Percentiles rank a stretch among this genome's conserved stretches.
These are phyloP conservation scores for Fusarium musae DNA, from an alignment of 2,329 filamentous ascomycete species.

Conservation along the genomic window DNA sequence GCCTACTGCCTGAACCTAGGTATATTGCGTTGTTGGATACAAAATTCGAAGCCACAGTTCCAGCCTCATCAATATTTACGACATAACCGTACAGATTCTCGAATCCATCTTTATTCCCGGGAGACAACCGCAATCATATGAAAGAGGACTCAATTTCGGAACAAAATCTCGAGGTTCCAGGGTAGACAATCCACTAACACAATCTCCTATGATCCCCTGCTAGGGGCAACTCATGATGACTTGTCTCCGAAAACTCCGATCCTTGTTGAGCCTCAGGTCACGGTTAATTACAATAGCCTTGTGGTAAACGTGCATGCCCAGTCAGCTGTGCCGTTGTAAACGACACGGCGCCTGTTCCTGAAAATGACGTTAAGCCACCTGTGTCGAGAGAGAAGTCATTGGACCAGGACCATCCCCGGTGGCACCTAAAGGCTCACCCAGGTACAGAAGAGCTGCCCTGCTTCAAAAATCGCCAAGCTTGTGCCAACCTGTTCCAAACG, in stretches of 20 bases:
- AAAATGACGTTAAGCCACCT: constrained; percentile 20
- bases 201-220: constrained; percentile 22
- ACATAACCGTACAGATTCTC: background rate
- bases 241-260: constrained; percentile 16
- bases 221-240: constrained; percentile 29
- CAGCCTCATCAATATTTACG: background rate
- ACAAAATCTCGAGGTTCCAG: background rate
- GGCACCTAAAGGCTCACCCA: constrained; percentile 31
- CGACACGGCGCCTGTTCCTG: constrained; percentile 7
- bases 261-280: constrained; percentile 23
- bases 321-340: constrained; percentile 11
- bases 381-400: constrained; percentile 26
- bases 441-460: constrained; percentile 40
- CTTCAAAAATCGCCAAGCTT: constrained; percentile 29
- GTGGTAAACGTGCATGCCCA: background rate
- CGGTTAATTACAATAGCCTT: background rate
- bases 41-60: background rate
- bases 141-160: background rate
- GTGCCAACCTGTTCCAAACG: constrained; percentile 15
- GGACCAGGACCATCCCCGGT: constrained; percentile 35
- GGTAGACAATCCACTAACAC: constrained; percentile 5
- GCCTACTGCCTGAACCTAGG: background rate
- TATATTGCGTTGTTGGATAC: no score
- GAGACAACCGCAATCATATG: constrained; percentile 14
- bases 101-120: background rate